These are phyloP conservation scores for Fusarium keratoplasticum DNA, from an alignment of 2,329 filamentous ascomycete species.

Conservation along the genomic window DNA sequence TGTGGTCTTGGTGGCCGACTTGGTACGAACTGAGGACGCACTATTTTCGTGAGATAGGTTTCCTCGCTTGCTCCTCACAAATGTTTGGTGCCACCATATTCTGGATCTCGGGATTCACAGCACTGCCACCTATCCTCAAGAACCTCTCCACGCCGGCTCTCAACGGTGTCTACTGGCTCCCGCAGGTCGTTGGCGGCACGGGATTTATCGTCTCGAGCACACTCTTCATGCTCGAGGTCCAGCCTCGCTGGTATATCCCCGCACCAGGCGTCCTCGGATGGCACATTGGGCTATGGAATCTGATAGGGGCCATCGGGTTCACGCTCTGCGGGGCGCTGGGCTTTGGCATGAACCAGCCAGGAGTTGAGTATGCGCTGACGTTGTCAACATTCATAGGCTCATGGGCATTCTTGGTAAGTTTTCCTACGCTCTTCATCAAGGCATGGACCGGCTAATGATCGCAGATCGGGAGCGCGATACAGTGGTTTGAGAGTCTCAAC, in stretches of 20 bases:
- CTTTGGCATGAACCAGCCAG: conserved; percentile 54
- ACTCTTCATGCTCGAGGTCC: conserved; percentile 76
- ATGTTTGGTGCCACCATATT: conserved; percentile 71
- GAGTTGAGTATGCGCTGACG: conserved; percentile 56
- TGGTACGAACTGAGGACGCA: conserved; percentile 67
- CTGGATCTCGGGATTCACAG: conserved; percentile 72
- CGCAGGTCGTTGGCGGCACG: conserved; percentile 70
- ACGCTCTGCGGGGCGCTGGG: conserved; percentile 70
- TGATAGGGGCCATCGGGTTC: conserved; percentile 72
- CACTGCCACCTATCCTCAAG: conserved; percentile 60
- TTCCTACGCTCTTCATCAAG: too few relatives aligned
- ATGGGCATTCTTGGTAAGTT: conserved; percentile 58
- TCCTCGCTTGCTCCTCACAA: conserved; percentile 69
- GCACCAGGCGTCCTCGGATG: conserved; percentile 69
- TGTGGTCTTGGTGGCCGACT: conserved; percentile 72
- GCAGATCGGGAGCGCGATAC: conserved; percentile 40
- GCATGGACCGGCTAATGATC: neutral
- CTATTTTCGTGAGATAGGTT: conserved; percentile 62
- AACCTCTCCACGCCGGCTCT: conserved; percentile 54
- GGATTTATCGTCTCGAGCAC: conserved; percentile 70
- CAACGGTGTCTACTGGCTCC: conserved; percentile 69
- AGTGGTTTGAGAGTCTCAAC: conserved; percentile 42
- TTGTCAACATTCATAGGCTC: conserved; percentile 63
- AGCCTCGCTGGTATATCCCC: conserved; percentile 71
- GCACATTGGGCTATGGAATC: conserved; percentile 76